A percentile compares a stretch with the other conserved stretches of the same genome.
phyloP scores from a whole-genome alignment of 495 filamentous ascomycete genomes.

The Hypoxylon crocopeplum region DNA sequence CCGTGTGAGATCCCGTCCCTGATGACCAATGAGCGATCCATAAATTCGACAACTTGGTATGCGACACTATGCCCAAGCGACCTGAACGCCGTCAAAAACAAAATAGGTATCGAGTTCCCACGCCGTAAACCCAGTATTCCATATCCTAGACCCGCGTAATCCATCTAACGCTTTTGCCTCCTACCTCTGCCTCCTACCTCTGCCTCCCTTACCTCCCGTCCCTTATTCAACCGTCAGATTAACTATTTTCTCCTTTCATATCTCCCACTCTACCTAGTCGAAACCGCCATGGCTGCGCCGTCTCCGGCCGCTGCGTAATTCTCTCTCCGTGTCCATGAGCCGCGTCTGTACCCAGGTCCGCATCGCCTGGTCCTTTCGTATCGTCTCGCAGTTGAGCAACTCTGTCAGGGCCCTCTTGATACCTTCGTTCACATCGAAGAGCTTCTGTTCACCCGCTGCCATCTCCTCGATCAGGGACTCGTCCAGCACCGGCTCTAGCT shows the following conservation, averaged over 20 bases:
- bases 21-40: not conserved
- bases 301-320: constrained; percentile 57
- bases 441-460: constrained; percentile 58
- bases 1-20: not conserved
- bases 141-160: constrained; percentile 5
- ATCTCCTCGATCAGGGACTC: constrained; percentile 49
- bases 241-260: not conserved
- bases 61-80: not conserved
- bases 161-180: constrained; percentile 8
- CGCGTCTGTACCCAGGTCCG: constrained; percentile 68
- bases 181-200: not conserved
- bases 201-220: too few relatives aligned
- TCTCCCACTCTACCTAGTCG: constrained; percentile 10
- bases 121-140: constrained; percentile 1
- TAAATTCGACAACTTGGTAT: not conserved
- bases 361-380: constrained; percentile 60
- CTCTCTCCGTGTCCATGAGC: constrained; percentile 69
- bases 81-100: constrained; percentile 27
- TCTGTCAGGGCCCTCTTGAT: constrained; percentile 71
- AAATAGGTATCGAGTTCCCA: constrained; percentile 37
- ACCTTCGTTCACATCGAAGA: constrained; percentile 66
- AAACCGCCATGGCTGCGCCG: constrained; percentile 46
- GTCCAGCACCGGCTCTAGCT: constrained; percentile 47
- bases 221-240: not conserved
- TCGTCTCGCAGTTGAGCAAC: constrained; percentile 67